phyloP scores from a whole-genome alignment of 768 basidiomycete species.

The Suillus cothurnatus region DNA sequence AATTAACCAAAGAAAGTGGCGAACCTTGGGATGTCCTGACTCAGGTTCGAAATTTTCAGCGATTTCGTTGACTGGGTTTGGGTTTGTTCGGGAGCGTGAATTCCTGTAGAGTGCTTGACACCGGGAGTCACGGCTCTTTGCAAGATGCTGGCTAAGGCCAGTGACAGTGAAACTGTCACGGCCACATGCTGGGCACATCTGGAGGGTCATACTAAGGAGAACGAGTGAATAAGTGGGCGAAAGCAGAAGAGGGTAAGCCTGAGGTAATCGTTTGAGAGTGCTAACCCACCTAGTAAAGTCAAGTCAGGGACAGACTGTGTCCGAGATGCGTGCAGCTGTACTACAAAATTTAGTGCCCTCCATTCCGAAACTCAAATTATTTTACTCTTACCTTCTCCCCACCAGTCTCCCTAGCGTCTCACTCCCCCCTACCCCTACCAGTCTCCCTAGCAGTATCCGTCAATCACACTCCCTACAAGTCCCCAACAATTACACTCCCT shows the following conservation, averaged over 20 bases:
- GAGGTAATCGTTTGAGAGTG: neutral
- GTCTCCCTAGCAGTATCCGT: neutral
- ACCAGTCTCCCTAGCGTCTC: neutral
- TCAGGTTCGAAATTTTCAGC: neutral
- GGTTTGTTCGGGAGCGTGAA: neutral
- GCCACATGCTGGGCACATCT: neutral
- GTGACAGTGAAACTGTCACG: constrained; percentile 3
- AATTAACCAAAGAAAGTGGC: neutral
- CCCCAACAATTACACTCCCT: neutral
- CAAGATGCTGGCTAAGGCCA: constrained; percentile 6
- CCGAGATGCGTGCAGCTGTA: neutral
- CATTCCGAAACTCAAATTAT: neutral
- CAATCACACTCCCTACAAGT: neutral
- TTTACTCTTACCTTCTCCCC: constrained; percentile 1
- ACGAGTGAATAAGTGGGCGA: neutral
- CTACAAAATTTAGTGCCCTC: neutral
- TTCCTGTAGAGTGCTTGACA: constrained; percentile 7
- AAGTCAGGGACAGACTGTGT: constrained; percentile 1
- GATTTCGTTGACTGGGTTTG: neutral
- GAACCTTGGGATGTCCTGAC: neutral
- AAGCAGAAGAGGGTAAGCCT: constrained; percentile 3
- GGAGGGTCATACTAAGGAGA: neutral
- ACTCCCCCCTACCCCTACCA: too few species aligned
- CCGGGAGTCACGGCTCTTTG: neutral
- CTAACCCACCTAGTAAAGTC: neutral